Evolutionary conservation across 306 rosid genomes (phyloP), one percentile per base, ranked within the genome.

Genomic region (Pyrus betulifolia): DNA sequence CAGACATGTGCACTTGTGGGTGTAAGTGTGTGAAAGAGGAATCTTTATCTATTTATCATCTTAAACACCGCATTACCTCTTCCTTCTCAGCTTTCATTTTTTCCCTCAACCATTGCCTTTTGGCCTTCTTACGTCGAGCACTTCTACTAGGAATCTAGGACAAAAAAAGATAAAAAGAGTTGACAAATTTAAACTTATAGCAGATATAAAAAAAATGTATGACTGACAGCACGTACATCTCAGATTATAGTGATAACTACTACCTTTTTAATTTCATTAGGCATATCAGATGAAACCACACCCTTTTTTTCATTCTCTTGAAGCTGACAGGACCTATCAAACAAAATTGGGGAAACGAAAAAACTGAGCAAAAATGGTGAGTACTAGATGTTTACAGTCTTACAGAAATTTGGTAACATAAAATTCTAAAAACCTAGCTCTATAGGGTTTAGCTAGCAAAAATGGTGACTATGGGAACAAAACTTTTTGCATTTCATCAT

Each of bases 101-200:
- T 83, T 91, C 98, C 88, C 96, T 92, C 84, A 86, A 79, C 97
- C 96, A 87, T 74, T 25, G 89, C 80, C 97, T 86, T 84, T 88
- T 91, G 74, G 90, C 91, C 85, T 89, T 96, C 76, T 91, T 92
- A 74, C 98, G 94, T 11, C 94, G 96, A 69, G 94, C 88, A 81
- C 96, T 93, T 84, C 99, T 91, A 88, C 98, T 84, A 25, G 93
- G 90, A 69, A 81, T 17, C 99, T 95, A 80, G 63, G 21, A 54
- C 33, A 77, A 77, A 74, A 77, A 79, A 75, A 52, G n/a, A 23
- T 27, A 60, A 31, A 51, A 74, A 8, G 44, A 46, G 28, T 57
- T 30, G 67, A 72, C 1, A 35, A 45, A 44, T 69, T 31, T 74
- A n/a, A 45, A 62, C 70, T 45, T 30, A 60, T 14, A 45, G 2